Evolutionary conservation across 805 yeast genomes (phyloP).

Genomic region (Tanozyma kutaoensis): DNA sequence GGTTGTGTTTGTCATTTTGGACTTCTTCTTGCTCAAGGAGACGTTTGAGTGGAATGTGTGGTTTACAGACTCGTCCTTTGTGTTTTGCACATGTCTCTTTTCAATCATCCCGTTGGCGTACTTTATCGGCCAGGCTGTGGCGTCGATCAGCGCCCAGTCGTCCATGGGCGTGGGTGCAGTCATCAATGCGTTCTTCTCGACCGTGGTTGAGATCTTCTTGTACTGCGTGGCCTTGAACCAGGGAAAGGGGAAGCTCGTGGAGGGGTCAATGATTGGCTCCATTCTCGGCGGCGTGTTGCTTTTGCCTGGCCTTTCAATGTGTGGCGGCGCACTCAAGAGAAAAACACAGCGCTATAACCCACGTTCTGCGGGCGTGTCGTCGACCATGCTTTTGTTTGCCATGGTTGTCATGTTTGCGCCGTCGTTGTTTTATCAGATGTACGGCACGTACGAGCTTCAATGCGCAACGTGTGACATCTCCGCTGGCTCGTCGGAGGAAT

Average conservation of each 20-base stretch:
- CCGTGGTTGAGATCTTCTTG: constrained; percentile 83
- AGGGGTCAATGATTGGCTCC: constrained; percentile 92
- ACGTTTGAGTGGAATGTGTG: constrained; percentile 19
- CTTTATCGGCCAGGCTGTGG: constrained; percentile 98
- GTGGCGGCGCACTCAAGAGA: constrained; percentile 87
- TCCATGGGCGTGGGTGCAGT: constrained; percentile 99
- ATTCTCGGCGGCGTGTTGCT: constrained; percentile 84
- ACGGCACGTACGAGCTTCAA: constrained; percentile 70
- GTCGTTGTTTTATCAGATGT: constrained; percentile 76
- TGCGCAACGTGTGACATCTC: constrained; percentile 43
- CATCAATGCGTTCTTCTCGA: constrained; percentile 93
- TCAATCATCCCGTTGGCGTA: constrained; percentile 91
- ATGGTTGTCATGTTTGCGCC: constrained; percentile 88
- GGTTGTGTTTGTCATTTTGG: constrained; percentile 73
- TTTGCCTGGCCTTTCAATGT: constrained; percentile 92
- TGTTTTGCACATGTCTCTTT: constrained; percentile 64
- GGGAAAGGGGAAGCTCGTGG: constrained; percentile 79
- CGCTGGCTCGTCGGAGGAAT: constrained; percentile 21
- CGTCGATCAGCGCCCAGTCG: constrained; percentile 94
- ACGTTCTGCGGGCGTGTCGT: constrained; percentile 90
- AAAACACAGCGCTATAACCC: constrained; percentile 96
- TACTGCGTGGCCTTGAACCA: constrained; percentile 86
- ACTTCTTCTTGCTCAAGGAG: constrained; percentile 52
- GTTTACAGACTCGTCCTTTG: constrained; percentile 47
- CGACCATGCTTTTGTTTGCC: constrained; percentile 89